A percentile compares a stretch with the other conserved stretches of the same genome.
These are phyloP conservation scores for Spatholobus suberectus DNA, from an alignment of 306 rosid genomes.

Conservation along the genomic window DNA sequence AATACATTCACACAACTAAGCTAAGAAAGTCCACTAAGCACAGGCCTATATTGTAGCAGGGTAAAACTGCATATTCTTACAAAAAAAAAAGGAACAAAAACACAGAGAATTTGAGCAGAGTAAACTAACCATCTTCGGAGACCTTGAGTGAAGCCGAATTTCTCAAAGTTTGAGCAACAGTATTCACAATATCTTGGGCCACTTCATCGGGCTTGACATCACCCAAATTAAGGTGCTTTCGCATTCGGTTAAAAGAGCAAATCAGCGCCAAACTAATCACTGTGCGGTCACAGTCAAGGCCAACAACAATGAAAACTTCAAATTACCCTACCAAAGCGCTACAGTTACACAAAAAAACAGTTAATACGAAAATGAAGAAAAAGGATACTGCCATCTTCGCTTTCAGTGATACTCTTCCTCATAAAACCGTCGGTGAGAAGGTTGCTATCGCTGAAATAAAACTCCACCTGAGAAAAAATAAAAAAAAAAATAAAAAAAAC, in stretches of 20 bases:
- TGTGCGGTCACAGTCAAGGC: slow-evolving; percentile 57
- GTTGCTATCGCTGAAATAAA: slow-evolving; percentile 93
- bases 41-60: no score
- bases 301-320: slow-evolving; percentile 40
- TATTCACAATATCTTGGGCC: slow-evolving; percentile 57
- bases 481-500: not conserved
- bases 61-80: no score
- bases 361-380: not conserved
- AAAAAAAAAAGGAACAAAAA: not conserved
- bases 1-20: no score
- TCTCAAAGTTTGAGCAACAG: slow-evolving; percentile 77
- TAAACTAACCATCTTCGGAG: slow-evolving; percentile 83
- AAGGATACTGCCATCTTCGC: slow-evolving; percentile 92
- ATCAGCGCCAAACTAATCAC: slow-evolving; percentile 82
- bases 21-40: no score
- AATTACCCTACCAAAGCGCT: not conserved
- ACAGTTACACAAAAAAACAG: not conserved
- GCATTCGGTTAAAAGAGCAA: slow-evolving; percentile 86
- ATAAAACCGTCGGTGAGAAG: slow-evolving; percentile 80
- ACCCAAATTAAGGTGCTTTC: slow-evolving; percentile 71
- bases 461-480: slow-evolving; percentile 63
- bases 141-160: slow-evolving; percentile 63
- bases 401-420: slow-evolving; percentile 61
- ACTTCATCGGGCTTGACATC: slow-evolving; percentile 62
- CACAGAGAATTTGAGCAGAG: not conserved